These are phyloP conservation scores for Coccinonectria pachysandricola DNA, from an alignment of 2,329 filamentous ascomycete genomes.

Conservation along the genomic window DNA sequence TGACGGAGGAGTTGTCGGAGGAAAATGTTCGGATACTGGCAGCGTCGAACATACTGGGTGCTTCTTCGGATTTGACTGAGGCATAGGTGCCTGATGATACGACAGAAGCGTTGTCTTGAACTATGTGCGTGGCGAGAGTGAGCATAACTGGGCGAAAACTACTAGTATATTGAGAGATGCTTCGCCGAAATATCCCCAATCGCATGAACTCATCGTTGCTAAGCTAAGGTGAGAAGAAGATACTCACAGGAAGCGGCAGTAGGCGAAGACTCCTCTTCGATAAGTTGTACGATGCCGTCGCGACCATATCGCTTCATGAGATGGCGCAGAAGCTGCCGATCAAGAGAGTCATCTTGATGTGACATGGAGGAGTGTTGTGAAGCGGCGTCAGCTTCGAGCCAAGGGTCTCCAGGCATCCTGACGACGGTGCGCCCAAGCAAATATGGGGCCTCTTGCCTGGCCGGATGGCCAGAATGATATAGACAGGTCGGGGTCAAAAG, in stretches of 20 bases:
- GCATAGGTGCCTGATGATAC: constrained; percentile 25
- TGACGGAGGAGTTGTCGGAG: constrained; percentile 30
- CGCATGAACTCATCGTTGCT: no score
- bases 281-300: constrained; percentile 23
- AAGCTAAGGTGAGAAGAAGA: constrained; percentile 1
- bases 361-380: constrained; percentile 18
- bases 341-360: constrained; percentile 20
- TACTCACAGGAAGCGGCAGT: constrained; percentile 20
- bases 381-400: constrained; percentile 20
- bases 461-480: no score
- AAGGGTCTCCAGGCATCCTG: no score
- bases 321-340: constrained; percentile 26
- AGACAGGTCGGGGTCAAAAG: no score
- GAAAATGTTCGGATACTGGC: constrained; percentile 28
- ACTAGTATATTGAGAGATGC: no score
- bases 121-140: no score
- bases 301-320: constrained; percentile 23
- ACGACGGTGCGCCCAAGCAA: no score
- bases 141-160: no score
- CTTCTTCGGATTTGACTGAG: constrained; percentile 25
- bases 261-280: constrained; percentile 23
- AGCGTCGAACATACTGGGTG: constrained; percentile 27
- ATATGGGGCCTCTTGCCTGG: no score
- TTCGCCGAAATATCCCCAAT: no score
- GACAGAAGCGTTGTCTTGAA: constrained; percentile 24